Percentiles rank a stretch among this genome's conserved stretches.
These are phyloP conservation scores for Aphanomyces cochlioides DNA, from an alignment of 352 stramenopile species.

Conservation along the genomic window DNA sequence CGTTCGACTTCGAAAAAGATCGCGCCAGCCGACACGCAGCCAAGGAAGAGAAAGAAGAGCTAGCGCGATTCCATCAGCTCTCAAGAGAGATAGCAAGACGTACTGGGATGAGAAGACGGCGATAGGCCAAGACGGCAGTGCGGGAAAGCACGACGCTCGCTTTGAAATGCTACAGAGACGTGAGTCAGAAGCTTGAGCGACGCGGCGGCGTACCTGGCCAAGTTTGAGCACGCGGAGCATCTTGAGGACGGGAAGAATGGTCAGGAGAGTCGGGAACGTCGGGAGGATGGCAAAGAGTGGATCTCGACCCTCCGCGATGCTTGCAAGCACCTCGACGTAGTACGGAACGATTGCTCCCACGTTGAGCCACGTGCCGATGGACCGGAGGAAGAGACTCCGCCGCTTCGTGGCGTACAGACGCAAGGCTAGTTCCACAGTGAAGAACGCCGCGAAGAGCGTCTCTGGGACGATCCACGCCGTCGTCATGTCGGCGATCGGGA, in stretches of 20 bases:
- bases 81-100: neutral
- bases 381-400: slow-evolving; percentile 41
- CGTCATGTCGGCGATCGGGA: slow-evolving; percentile 47
- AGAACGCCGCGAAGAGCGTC: slow-evolving; percentile 53
- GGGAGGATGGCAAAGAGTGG: slow-evolving; percentile 53
- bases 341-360: slow-evolving; percentile 61
- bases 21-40: slow-evolving; percentile 57
- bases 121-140: slow-evolving; percentile 54
- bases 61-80: slow-evolving; percentile 24
- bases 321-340: slow-evolving; percentile 45
- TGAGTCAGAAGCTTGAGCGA: neutral
- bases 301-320: too few relatives aligned
- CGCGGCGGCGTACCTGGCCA: slow-evolving; percentile 39
- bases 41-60: slow-evolving; percentile 73
- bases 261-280: slow-evolving; percentile 57
- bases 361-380: slow-evolving; percentile 65
- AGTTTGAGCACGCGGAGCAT: slow-evolving; percentile 74
- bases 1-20: slow-evolving; percentile 75
- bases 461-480: slow-evolving; percentile 76
- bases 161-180: slow-evolving; percentile 48
- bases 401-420: slow-evolving; percentile 52
- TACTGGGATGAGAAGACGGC: slow-evolving; percentile 62
- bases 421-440: slow-evolving; percentile 52
- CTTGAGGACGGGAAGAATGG: slow-evolving; percentile 63
- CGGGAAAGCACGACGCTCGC: slow-evolving; percentile 60